These are phyloP conservation scores for Mycena kentingensis DNA, from an alignment of 768 basidiomycete genomes.

Conservation along the genomic window DNA sequence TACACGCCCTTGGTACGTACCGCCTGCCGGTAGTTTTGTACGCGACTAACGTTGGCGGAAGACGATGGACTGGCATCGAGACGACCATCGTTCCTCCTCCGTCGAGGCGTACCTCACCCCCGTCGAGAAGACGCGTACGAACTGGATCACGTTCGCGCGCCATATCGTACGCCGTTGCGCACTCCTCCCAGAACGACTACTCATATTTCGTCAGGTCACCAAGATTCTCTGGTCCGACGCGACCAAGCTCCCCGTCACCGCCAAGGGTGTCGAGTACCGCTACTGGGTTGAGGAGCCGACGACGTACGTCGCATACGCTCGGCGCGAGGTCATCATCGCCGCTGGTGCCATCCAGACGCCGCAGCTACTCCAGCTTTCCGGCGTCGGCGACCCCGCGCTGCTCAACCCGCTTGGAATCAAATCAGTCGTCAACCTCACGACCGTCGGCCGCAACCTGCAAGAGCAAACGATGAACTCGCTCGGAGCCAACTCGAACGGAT, in stretches of 20 bases:
- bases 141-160: conserved; percentile 50
- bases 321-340: conserved; percentile 54
- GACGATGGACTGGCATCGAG: conserved; percentile 50
- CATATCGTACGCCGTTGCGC: conserved; percentile 34
- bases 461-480: conserved; percentile 52
- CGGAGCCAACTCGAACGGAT: conserved; percentile 43
- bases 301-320: conserved; percentile 43
- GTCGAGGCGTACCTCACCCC: conserved; percentile 57
- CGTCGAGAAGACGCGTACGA: conserved; percentile 46
- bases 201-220: conserved; percentile 38
- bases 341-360: conserved; percentile 57
- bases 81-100: conserved; percentile 56
- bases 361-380: conserved; percentile 54
- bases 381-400: conserved; percentile 52
- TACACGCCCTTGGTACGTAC: conserved; percentile 51
- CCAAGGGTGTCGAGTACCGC: conserved; percentile 50
- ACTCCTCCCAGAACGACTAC: background rate
- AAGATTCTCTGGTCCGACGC: conserved; percentile 43
- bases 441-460: conserved; percentile 59
- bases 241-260: conserved; percentile 37
- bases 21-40: background rate
- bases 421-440: conserved; percentile 47
- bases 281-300: conserved; percentile 38
- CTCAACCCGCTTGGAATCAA: conserved; percentile 49
- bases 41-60: conserved; percentile 18